Evolutionary conservation across 108 stramenopile genomes (phyloP).

Genomic region (Cylindrotheca fusiformis): DNA sequence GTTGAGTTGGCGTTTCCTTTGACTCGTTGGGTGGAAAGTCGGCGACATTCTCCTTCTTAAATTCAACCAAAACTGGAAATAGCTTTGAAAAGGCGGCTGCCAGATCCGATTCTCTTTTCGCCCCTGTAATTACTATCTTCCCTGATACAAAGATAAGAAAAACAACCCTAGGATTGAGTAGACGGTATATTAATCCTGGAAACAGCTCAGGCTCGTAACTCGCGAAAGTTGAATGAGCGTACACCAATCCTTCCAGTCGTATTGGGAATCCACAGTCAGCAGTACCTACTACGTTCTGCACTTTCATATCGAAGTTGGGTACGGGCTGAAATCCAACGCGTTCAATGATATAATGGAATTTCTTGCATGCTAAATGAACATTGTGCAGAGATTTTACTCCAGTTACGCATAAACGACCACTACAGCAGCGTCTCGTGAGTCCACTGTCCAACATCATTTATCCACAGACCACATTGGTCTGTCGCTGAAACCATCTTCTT

Average conservation of each 20-base stretch:
- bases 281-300: conserved; percentile 97
- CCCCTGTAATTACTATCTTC: conserved; percentile 91
- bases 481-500: conserved; percentile 97
- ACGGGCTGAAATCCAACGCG: conserved; percentile 73
- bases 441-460: too few relatives aligned
- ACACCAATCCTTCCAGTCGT: conserved; percentile 95
- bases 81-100: conserved; percentile 70
- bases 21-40: too few relatives aligned
- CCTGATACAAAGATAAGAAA: conserved; percentile 96
- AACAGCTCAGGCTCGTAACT: conserved; percentile 99
- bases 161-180: conserved; percentile 89
- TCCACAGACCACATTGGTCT: too few relatives aligned
- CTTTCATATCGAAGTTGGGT: conserved; percentile 76
- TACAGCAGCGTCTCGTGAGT: too few relatives aligned
- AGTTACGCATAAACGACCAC: too few relatives aligned
- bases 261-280: conserved; percentile 95
- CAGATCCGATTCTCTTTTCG: conserved; percentile 74
- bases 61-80: conserved; percentile 78
- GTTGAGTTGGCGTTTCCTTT: too few relatives aligned
- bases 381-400: conserved; percentile 90
- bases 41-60: conserved; percentile 59
- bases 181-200: conserved; percentile 96
- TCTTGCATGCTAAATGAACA: conserved; percentile 76
- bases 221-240: conserved; percentile 87
- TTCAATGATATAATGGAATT: conserved; percentile 87